Conservation (phyloP, 179 eudicot species). For the Nepenthes alata region DNA sequence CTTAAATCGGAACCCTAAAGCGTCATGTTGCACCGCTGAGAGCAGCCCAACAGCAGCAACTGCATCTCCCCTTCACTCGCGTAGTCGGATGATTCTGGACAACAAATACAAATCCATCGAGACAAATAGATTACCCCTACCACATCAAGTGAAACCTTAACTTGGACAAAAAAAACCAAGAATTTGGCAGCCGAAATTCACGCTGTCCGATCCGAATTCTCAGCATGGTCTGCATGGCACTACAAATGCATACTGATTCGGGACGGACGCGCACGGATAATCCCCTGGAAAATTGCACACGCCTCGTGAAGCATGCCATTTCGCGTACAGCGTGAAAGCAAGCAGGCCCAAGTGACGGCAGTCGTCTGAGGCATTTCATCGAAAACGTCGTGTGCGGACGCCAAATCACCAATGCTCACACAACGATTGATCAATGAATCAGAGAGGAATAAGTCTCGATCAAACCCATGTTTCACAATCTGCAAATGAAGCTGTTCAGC, state of each 20-base stretch:
- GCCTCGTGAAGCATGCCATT: constrained; percentile 36
- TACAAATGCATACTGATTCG: constrained; percentile 47
- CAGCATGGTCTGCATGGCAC: constrained; percentile 60
- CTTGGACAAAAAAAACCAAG: constrained; percentile 53
- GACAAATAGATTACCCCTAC: constrained; percentile 54
- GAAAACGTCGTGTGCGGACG: constrained; percentile 38
- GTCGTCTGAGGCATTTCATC: constrained; percentile 69
- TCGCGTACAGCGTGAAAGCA: constrained; percentile 59
- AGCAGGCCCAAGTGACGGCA: constrained; percentile 64
- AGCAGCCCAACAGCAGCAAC: constrained; percentile 41
- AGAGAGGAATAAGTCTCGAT: constrained; percentile 40
- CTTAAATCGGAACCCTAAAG: constrained; percentile 20
- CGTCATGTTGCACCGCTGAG: constrained; percentile 42
- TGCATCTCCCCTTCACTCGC: constrained; percentile 37
- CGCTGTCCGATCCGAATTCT: constrained; percentile 26
- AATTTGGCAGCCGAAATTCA: constrained; percentile 47
- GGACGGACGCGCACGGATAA: constrained; percentile 35
- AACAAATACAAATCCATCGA: constrained; percentile 54
- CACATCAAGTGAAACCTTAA: constrained; percentile 29
- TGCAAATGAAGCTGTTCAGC: constrained; percentile 46
- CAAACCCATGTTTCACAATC: constrained; percentile 43
- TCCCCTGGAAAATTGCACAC: constrained; percentile 28
- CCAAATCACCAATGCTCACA: constrained; percentile 32
- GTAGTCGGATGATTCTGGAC: constrained; percentile 20
- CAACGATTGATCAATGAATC: constrained; percentile 48